Percentiles rank a stretch among this genome's conserved stretches.
phyloP scores from a whole-genome alignment of 2,329 filamentous ascomycete genomes.

The Geosmithia morbida region DNA sequence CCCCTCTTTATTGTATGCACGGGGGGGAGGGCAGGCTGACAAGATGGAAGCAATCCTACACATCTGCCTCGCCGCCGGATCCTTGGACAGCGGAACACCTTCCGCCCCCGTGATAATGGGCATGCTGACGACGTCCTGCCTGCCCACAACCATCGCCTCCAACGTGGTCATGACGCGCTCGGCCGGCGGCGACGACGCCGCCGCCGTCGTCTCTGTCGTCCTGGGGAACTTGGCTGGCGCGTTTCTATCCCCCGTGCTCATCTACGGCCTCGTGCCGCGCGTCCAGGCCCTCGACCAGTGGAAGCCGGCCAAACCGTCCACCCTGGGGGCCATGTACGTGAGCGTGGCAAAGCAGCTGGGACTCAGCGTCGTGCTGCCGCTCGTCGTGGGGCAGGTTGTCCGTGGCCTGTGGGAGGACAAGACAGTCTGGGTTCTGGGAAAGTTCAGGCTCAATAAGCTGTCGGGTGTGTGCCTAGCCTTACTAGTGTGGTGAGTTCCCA shows the following conservation, averaged over 20 bases:
- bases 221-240: constrained; percentile 56
- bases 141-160: constrained; percentile 58
- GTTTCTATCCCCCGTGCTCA: constrained; percentile 50
- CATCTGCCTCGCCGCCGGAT: constrained; percentile 30
- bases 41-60: constrained; percentile 23
- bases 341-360: constrained; percentile 55
- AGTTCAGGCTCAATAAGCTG: constrained; percentile 34
- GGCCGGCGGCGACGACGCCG: constrained; percentile 52
- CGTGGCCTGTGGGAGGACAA: constrained; percentile 33
- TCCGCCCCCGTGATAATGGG: constrained; percentile 52
- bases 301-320: constrained; percentile 34
- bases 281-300: constrained; percentile 37
- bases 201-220: constrained; percentile 53
- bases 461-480: constrained; percentile 31
- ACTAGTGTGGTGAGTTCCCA: constrained; percentile 28
- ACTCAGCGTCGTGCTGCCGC: constrained; percentile 49
- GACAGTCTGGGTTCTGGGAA: constrained; percentile 37
- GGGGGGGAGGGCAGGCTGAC: background rate
- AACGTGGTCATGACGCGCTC: constrained; percentile 56
- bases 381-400: constrained; percentile 45
- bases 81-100: constrained; percentile 37
- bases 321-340: constrained; percentile 47
- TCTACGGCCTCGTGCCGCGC: constrained; percentile 44
- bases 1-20: too few relatives aligned
- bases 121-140: constrained; percentile 50